phyloP scores from a whole-genome alignment of 2,329 filamentous ascomycete species.

The Pseudomassariella vexata region DNA sequence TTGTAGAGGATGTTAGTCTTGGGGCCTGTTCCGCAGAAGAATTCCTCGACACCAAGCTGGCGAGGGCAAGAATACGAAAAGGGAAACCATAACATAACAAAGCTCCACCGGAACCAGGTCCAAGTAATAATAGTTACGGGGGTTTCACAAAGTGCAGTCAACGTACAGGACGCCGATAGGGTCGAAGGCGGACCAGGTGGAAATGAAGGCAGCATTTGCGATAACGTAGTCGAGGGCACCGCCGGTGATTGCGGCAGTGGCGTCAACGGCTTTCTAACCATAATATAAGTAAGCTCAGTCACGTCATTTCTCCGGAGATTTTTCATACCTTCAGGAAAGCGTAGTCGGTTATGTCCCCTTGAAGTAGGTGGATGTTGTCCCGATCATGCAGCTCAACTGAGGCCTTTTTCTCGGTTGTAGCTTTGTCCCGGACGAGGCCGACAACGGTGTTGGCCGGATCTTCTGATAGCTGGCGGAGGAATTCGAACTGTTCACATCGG shows the following conservation, averaged over 20 bases:
- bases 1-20: neutral
- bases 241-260: conserved; percentile 25
- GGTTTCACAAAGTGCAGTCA: too few relatives aligned
- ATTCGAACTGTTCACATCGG: conserved; percentile 35
- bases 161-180: conserved; percentile 33
- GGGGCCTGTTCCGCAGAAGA: neutral
- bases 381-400: conserved; percentile 28
- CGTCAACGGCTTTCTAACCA: conserved; percentile 16
- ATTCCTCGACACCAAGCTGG: neutral
- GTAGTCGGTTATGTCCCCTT: conserved; percentile 36
- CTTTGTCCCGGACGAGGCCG: conserved; percentile 42
- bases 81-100: too few relatives aligned
- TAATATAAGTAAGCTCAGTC: conserved; percentile 7
- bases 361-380: conserved; percentile 39
- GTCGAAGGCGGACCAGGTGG: conserved; percentile 20
- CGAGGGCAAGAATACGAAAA: too few relatives aligned
- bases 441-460: conserved; percentile 38
- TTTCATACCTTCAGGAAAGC: conserved; percentile 30
- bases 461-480: conserved; percentile 38
- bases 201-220: conserved; percentile 38
- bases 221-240: conserved; percentile 45
- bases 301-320: too few relatives aligned
- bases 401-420: conserved; percentile 35
- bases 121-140: too few relatives aligned
- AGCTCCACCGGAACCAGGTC: too few relatives aligned